Evolutionary conservation across 2,329 filamentous ascomycete species (phyloP).

Genomic region (Escovopsis sp.): DNA sequence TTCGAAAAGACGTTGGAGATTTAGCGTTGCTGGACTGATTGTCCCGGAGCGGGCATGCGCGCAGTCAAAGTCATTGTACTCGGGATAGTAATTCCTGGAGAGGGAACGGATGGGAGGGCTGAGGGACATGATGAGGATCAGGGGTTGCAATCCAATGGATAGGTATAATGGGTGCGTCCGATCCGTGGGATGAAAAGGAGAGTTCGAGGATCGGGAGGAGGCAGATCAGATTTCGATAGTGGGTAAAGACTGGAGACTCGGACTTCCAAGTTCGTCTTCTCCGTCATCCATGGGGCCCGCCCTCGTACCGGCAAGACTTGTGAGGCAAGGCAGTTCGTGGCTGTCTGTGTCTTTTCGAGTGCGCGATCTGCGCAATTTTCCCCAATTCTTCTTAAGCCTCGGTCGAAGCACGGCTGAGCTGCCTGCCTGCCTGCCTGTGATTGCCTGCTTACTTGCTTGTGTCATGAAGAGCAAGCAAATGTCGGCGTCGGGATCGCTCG

Average conservation of each 20-base stretch:
- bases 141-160: too few relatives aligned
- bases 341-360: too few relatives aligned
- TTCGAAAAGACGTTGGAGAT: constrained; percentile 46
- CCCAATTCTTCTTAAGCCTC: too few relatives aligned
- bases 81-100: constrained; percentile 12
- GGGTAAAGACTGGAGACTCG: neutral
- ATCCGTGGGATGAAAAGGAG: neutral
- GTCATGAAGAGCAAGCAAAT: too few relatives aligned
- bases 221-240: neutral
- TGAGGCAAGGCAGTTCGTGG: too few relatives aligned
- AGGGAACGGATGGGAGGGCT: constrained; percentile 17
- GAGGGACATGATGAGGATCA: constrained; percentile 16
- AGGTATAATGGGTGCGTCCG: neutral
- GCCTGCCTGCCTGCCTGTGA: too few relatives aligned
- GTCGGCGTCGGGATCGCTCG: too few relatives aligned
- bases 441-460: too few relatives aligned
- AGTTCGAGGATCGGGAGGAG: neutral
- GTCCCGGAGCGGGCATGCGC: constrained; percentile 18
- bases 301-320: too few relatives aligned
- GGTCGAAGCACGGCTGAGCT: too few relatives aligned
- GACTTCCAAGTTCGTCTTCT: neutral
- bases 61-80: constrained; percentile 14
- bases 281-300: too few relatives aligned
- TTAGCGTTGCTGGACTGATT: constrained; percentile 46
- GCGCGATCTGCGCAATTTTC: too few relatives aligned